A percentile compares a stretch with the other conserved stretches of the same genome.
Conservation (phyloP, 805 yeast species). For the Sugiyamaella mastotermitis region DNA sequence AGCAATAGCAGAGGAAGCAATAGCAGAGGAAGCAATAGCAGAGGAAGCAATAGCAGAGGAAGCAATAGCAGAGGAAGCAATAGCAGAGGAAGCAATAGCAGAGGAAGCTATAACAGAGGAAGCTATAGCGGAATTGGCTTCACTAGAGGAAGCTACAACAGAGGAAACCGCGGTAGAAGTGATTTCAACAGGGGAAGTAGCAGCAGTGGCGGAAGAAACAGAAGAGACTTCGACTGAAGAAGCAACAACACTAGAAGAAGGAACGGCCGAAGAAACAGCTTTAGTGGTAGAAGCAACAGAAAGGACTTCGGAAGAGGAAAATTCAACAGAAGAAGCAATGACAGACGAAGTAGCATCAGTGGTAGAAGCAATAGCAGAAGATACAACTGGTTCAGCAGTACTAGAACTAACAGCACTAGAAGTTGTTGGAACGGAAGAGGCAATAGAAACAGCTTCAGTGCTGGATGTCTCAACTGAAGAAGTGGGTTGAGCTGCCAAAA, state of each 20-base stretch:
- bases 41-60: slow-evolving; percentile 2
- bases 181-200: neutral
- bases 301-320: slow-evolving; percentile 66
- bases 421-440: slow-evolving; percentile 2
- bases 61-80: slow-evolving; percentile 1
- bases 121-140: slow-evolving; percentile 2
- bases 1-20: slow-evolving; percentile 1
- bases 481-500: too few species aligned
- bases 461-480: neutral
- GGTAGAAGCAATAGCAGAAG: slow-evolving; percentile 2
- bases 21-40: slow-evolving; percentile 5
- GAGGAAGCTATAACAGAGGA: slow-evolving; percentile 3
- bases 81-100: slow-evolving; percentile 4
- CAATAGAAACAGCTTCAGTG: neutral
- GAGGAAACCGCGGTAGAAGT: slow-evolving; percentile 6
- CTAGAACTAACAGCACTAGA: too few species aligned
- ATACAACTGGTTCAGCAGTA: neutral
- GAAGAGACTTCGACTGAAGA: slow-evolving; percentile 3
- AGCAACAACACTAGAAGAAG: neutral
- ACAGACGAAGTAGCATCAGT: slow-evolving; percentile 2
- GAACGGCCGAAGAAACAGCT: slow-evolving; percentile 30
- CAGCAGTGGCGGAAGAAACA: slow-evolving; percentile 1
- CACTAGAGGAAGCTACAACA: slow-evolving; percentile 2
- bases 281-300: slow-evolving; percentile 13
- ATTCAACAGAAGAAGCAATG: slow-evolving; percentile 35